phyloP scores from a whole-genome alignment of 345 rosid genomes.

The Bruguiera sexangula region DNA sequence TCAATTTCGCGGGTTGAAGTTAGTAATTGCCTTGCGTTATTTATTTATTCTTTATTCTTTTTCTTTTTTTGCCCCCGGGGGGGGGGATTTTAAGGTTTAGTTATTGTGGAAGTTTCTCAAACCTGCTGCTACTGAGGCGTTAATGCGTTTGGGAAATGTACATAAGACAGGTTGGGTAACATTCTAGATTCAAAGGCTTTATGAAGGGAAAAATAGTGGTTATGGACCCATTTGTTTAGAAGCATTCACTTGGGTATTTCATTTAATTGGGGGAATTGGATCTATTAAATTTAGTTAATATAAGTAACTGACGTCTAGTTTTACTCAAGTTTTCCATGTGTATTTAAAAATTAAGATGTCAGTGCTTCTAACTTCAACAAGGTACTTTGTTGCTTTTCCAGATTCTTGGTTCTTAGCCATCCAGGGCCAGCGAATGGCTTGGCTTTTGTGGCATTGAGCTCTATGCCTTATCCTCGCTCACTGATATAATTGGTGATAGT shows the following conservation, averaged over 20 bases:
- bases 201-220: neutral
- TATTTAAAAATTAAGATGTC: neutral
- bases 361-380: neutral
- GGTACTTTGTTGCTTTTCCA: conserved; percentile 8
- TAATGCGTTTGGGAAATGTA: conserved; percentile 13
- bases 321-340: neutral
- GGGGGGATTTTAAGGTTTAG: neutral
- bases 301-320: neutral
- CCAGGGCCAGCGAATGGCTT: conserved; percentile 23
- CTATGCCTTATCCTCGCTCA: neutral
- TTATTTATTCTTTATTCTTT: neutral
- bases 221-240: neutral
- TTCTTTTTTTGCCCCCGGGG: neutral
- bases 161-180: neutral
- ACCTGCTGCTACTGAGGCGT: conserved; percentile 18
- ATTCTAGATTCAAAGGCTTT: conserved; percentile 8
- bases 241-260: conserved; percentile 2
- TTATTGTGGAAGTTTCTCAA: conserved; percentile 12
- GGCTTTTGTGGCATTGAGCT: conserved; percentile 20
- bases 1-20: neutral
- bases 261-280: neutral
- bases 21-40: neutral
- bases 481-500: neutral
- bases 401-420: conserved; percentile 19
- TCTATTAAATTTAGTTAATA: neutral